A percentile compares a stretch with the other conserved stretches of the same genome.
Conservation (phyloP, 2,329 filamentous ascomycete genomes). For the Diaporthe citrichinensis region DNA sequence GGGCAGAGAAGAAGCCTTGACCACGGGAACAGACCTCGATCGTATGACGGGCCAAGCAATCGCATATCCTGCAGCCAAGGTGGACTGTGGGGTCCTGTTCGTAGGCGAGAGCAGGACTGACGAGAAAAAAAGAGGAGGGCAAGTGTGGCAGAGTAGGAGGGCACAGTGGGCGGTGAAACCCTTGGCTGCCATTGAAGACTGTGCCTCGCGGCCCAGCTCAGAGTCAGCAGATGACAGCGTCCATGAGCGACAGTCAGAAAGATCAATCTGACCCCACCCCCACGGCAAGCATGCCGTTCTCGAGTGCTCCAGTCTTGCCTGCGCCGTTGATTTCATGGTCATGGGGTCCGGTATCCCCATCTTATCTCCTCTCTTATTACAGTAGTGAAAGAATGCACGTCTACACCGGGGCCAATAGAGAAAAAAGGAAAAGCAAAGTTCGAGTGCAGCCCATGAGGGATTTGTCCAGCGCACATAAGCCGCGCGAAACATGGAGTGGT, state of each 20-base stretch:
- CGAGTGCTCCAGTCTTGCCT: neutral
- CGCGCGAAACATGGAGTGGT: constrained; percentile 3
- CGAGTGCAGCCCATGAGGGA: constrained; percentile 6
- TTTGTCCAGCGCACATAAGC: constrained; percentile 8
- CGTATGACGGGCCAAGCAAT: constrained; percentile 11
- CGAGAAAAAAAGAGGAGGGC: neutral
- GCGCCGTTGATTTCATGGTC: neutral
- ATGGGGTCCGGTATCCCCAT: neutral
- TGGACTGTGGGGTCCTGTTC: neutral
- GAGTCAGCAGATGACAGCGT: neutral
- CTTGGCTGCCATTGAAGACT: neutral
- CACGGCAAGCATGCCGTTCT: neutral
- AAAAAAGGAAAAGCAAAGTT: neutral
- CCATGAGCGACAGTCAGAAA: neutral
- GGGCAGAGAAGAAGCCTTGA: neutral
- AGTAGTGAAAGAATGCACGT: neutral
- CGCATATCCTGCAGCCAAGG: constrained; percentile 17
- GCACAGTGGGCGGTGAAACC: constrained; percentile 14
- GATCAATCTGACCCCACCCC: neutral
- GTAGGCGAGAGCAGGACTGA: neutral
- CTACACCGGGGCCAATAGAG: neutral
- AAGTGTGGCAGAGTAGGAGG: neutral
- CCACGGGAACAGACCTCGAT: neutral
- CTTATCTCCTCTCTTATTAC: constrained; percentile 12
- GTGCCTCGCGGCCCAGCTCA: neutral